A percentile compares a stretch with the other conserved stretches of the same genome.
phyloP scores from a whole-genome alignment of 371 early-diverging fungal species.

The Mucor velutinosus region DNA sequence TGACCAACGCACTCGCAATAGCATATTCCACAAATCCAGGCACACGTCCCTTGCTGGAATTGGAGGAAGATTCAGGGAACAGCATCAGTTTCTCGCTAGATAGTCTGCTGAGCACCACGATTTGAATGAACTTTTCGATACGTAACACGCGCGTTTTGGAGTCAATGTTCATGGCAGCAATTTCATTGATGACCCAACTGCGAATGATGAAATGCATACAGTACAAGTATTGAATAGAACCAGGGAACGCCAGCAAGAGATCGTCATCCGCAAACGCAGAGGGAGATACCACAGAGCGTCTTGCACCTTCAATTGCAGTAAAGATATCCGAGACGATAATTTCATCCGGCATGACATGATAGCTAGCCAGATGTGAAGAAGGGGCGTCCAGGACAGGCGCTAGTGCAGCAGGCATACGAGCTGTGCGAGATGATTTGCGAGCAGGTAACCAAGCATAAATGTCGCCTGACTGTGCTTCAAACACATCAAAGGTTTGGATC shows the following conservation, averaged over 20 bases:
- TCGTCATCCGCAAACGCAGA: conserved; percentile 47
- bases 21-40: conserved; percentile 83
- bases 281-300: conserved; percentile 42
- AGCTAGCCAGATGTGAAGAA: conserved; percentile 25
- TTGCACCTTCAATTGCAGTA: conserved; percentile 57
- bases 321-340: conserved; percentile 72
- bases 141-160: conserved; percentile 56
- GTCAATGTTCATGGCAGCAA: conserved; percentile 54
- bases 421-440: conserved; percentile 46
- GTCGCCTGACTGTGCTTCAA: conserved; percentile 74
- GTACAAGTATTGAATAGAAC: conserved; percentile 70
- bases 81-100: conserved; percentile 38
- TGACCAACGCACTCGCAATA: conserved; percentile 73
- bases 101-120: conserved; percentile 58
- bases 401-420: conserved; percentile 45
- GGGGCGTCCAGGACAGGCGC: conserved; percentile 34
- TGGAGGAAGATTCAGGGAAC: conserved; percentile 27
- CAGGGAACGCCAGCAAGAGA: conserved; percentile 64
- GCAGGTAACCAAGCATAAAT: conserved; percentile 74
- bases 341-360: conserved; percentile 47
- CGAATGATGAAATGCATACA: conserved; percentile 74
- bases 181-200: conserved; percentile 72
- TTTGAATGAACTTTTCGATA: conserved; percentile 66
- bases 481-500: conserved; percentile 68
- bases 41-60: conserved; percentile 33